Evolutionary conservation across 139 green algal species (phyloP).

Genomic region (Spirogloea muscicola): DNA sequence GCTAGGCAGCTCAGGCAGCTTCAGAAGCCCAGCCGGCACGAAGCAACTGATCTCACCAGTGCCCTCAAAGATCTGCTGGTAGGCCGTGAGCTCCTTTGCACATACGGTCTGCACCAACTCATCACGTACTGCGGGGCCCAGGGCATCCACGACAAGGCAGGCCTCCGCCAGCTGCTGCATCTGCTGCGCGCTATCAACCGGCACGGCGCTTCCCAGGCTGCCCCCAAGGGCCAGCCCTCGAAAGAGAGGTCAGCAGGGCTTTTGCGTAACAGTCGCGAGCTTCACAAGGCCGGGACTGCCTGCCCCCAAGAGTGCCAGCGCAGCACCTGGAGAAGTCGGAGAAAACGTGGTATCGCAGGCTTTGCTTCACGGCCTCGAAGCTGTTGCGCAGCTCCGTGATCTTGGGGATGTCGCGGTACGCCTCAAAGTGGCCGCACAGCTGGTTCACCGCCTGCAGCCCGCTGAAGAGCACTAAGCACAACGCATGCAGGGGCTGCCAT

Average conservation of each 20-base stretch:
- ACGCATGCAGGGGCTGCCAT: no score
- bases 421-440: constrained; percentile 85
- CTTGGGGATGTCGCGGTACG: constrained; percentile 78
- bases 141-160: constrained; percentile 85
- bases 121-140: constrained; percentile 78
- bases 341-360: constrained; percentile 50
- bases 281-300: no score
- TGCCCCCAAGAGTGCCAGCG: no score
- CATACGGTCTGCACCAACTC: constrained; percentile 85
- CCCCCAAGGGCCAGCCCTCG: no score
- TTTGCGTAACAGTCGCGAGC: no score
- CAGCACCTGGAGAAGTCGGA: constrained; percentile 55
- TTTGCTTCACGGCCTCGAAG: constrained; percentile 50
- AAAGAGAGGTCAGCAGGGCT: no score
- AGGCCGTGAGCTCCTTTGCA: constrained; percentile 81
- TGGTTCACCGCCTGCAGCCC: constrained; percentile 80
- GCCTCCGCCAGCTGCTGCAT: constrained; percentile 79
- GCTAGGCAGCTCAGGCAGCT: not conserved
- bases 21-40: no score
- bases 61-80: constrained; percentile 75
- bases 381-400: constrained; percentile 68
- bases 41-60: no score
- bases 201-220: no score
- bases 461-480: no score
- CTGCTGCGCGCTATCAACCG: constrained; percentile 53